These are phyloP conservation scores for Cadophora malorum DNA, from an alignment of 2,329 filamentous ascomycete species.

Conservation along the genomic window DNA sequence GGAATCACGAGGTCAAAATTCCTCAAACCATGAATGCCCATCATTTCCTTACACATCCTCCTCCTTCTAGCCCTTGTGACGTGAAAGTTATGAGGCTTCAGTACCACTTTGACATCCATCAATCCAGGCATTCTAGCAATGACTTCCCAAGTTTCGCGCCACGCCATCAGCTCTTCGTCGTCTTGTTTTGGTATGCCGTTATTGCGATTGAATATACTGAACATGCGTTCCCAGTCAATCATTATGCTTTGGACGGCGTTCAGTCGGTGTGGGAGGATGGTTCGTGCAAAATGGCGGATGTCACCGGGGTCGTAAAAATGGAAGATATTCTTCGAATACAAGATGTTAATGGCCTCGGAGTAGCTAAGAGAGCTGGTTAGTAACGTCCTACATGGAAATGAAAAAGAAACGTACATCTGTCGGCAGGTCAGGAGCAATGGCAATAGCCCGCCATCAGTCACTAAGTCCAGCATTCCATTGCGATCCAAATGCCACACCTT, in stretches of 20 bases:
- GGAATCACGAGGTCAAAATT: conserved; percentile 34
- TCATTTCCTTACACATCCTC: conserved; percentile 33
- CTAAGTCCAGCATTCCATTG: conserved; percentile 29
- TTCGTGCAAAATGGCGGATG: conserved; percentile 32
- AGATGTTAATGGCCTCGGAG: conserved; percentile 34
- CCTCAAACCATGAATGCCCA: conserved; percentile 30
- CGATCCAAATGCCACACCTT: conserved; percentile 23
- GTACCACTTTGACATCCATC: conserved; percentile 28
- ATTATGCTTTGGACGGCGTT: conserved; percentile 29
- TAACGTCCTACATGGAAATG: not conserved
- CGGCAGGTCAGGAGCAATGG: conserved; percentile 35
- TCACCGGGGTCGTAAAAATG: conserved; percentile 36
- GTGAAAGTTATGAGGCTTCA: conserved; percentile 29
- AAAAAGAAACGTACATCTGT: conserved; percentile 11
- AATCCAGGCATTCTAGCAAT: conserved; percentile 31
- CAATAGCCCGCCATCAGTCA: conserved; percentile 32
- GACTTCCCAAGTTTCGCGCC: conserved; percentile 33
- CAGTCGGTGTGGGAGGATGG: conserved; percentile 33
- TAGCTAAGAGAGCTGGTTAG: conserved; percentile 27
- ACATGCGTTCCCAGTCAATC: conserved; percentile 34
- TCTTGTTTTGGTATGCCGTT: conserved; percentile 27
- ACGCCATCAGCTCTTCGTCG: conserved; percentile 29
- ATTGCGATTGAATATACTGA: conserved; percentile 34
- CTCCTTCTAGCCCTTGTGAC: conserved; percentile 25
- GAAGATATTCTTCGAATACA: conserved; percentile 35